phyloP scores from a whole-genome alignment of 2,329 filamentous ascomycete species.

The Dactylellina leptospora region DNA sequence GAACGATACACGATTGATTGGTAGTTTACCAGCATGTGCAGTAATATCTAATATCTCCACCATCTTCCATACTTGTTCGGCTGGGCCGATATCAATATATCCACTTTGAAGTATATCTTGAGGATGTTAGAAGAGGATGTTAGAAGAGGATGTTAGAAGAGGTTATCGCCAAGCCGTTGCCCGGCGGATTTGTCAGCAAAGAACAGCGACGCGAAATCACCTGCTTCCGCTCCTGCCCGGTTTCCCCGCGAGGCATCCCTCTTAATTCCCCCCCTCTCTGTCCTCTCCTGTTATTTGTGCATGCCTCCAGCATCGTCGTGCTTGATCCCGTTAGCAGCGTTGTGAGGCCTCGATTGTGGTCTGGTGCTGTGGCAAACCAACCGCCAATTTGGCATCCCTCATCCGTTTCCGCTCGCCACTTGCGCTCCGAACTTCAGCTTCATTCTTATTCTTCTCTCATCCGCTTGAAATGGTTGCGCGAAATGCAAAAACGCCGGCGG shows the following conservation, averaged over 20 bases:
- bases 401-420: not conserved
- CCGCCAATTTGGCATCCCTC: constrained; percentile 4
- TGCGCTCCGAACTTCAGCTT: not conserved
- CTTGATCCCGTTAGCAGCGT: not conserved
- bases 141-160: no score
- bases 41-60: not conserved
- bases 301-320: not conserved
- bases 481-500: constrained; percentile 12
- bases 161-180: constrained; percentile 6
- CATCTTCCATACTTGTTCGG: no score
- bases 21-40: no score
- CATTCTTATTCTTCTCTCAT: not conserved
- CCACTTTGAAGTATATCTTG: no score
- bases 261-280: not conserved
- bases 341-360: not conserved
- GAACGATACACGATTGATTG: no score
- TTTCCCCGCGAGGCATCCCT: constrained; percentile 1
- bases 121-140: no score
- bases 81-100: no score
- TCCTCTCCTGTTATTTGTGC: not conserved
- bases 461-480: constrained; percentile 30
- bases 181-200: constrained; percentile 25
- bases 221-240: constrained; percentile 5
- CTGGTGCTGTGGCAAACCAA: not conserved
- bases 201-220: constrained; percentile 9